Percentiles rank a stretch among this genome's conserved stretches.
Conservation (phyloP, 495 filamentous ascomycete genomes). For the Xylaria palmicola region DNA sequence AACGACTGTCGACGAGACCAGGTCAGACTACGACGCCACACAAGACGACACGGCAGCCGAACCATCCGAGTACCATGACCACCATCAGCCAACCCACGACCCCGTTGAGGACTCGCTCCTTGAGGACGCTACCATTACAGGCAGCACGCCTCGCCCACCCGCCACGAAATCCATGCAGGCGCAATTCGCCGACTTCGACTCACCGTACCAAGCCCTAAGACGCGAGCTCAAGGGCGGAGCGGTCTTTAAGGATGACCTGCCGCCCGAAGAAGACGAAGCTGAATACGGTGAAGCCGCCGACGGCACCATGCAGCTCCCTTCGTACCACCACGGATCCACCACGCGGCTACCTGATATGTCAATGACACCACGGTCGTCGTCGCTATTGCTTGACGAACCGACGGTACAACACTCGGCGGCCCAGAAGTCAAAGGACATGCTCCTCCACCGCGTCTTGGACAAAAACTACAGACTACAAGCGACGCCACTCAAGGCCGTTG, state of each 20-base stretch:
- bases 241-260: constrained; percentile 29
- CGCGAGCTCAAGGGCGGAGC: constrained; percentile 52
- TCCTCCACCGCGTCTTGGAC: constrained; percentile 85
- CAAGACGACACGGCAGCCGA: constrained; percentile 34
- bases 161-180: constrained; percentile 41
- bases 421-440: constrained; percentile 59
- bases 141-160: constrained; percentile 54
- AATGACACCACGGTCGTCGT: constrained; percentile 48
- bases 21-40: constrained; percentile 43
- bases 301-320: constrained; percentile 40
- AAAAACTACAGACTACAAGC: constrained; percentile 93
- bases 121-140: constrained; percentile 49
- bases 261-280: constrained; percentile 27
- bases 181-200: constrained; percentile 61
- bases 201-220: constrained; percentile 64
- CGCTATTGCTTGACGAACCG: constrained; percentile 27
- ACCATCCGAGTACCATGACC: constrained; percentile 31
- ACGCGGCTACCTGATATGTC: constrained; percentile 55
- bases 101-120: constrained; percentile 52
- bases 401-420: constrained; percentile 41
- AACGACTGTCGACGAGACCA: constrained; percentile 39
- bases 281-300: constrained; percentile 38
- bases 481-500: constrained; percentile 65
- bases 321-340: constrained; percentile 36
- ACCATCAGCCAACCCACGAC: constrained; percentile 29